Percentiles rank a stretch among this genome's conserved stretches.
Evolutionary conservation across 768 basidiomycete genomes (phyloP).

Genomic region (Steccherinum ochraceum): DNA sequence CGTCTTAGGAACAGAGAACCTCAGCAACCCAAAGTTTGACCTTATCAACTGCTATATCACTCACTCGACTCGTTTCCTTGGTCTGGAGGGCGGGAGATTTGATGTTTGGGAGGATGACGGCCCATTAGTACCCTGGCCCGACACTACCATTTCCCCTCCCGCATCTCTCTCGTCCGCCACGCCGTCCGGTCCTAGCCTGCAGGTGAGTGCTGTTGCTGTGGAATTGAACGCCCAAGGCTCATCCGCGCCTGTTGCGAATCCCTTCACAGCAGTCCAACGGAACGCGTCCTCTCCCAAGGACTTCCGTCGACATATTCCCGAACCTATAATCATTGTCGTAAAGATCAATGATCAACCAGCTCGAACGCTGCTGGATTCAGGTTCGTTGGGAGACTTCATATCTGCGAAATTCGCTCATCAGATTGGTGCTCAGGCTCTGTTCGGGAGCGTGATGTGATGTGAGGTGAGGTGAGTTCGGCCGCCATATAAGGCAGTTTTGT

Average conservation of each 20-base stretch:
- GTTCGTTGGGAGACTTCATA: conserved; percentile 37
- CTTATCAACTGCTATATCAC: background rate
- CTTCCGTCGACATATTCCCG: conserved; percentile 17
- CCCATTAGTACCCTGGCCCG: no score
- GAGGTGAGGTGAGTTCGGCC: no score
- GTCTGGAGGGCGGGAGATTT: no score
- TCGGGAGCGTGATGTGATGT: conserved; percentile 3
- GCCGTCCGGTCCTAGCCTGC: no score
- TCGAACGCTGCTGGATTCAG: conserved; percentile 30
- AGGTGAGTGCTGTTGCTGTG: background rate
- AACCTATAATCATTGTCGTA: conserved; percentile 27
- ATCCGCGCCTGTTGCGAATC: background rate
- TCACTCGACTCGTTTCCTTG: no score
- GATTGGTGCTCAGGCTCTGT: conserved; percentile 24
- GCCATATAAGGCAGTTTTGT: no score
- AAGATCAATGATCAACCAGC: conserved; percentile 27
- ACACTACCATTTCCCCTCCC: no score
- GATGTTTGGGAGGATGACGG: no score
- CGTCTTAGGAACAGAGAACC: no score
- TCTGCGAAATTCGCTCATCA: conserved; percentile 31
- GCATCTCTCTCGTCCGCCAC: no score
- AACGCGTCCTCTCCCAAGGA: conserved; percentile 10
- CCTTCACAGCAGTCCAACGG: conserved; percentile 9
- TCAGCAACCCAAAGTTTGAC: background rate
- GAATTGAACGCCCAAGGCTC: background rate